Evolutionary conservation across 176 grass and related monocot genomes (phyloP).

Genomic region (Avena eriantha): DNA sequence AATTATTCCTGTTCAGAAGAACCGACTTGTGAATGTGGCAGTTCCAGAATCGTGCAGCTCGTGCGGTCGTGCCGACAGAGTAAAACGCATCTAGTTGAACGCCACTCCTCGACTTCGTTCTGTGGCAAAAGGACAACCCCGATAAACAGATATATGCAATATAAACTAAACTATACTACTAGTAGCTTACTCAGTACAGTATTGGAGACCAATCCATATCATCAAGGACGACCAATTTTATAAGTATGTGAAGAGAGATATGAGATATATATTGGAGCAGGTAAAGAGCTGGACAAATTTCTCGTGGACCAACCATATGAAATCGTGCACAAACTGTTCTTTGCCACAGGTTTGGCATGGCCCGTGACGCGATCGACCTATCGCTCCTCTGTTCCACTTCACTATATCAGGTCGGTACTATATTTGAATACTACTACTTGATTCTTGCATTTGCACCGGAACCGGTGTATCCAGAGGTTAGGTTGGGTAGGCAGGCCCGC

Average conservation of each 20-base stretch:
- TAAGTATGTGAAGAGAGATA: neutral
- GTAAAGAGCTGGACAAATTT: neutral
- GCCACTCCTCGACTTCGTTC: neutral
- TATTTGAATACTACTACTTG: neutral
- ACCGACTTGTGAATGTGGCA: neutral
- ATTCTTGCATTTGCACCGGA: neutral
- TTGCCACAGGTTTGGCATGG: neutral
- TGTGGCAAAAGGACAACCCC: neutral
- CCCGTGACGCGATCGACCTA: neutral
- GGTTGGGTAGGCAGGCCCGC: too few species aligned
- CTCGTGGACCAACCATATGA: neutral
- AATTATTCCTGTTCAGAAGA: neutral
- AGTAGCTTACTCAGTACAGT: neutral
- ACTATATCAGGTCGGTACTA: neutral
- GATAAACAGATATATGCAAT: neutral
- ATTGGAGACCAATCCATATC: neutral
- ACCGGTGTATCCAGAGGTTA: too few species aligned
- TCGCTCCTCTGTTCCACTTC: neutral
- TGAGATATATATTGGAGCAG: neutral
- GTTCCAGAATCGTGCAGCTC: neutral
- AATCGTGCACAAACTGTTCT: neutral
- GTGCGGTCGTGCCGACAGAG: neutral
- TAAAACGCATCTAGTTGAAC: neutral
- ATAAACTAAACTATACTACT: too few species aligned
- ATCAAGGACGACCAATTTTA: neutral